phyloP scores from a whole-genome alignment of 2,329 filamentous ascomycete genomes.

The Chaetothyriales sp. region DNA sequence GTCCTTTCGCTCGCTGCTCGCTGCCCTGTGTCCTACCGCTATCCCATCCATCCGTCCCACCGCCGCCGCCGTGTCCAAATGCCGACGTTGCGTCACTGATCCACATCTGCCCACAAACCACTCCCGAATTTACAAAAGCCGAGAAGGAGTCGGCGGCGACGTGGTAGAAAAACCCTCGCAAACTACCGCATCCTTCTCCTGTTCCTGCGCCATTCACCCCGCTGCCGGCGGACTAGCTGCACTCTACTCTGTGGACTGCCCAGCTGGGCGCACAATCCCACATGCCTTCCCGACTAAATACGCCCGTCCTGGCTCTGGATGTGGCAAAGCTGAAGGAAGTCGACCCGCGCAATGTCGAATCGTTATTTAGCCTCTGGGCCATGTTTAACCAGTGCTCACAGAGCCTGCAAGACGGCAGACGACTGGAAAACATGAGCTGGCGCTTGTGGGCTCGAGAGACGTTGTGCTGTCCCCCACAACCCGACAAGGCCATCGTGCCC shows the following conservation, averaged over 20 bases:
- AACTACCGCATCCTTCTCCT: not conserved
- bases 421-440: slow-evolving; percentile 93
- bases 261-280: slow-evolving; percentile 9
- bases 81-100: not conserved
- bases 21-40: slow-evolving; percentile 2
- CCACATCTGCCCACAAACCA: not conserved
- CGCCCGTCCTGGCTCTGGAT: slow-evolving; percentile 81
- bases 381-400: slow-evolving; percentile 91
- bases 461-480: slow-evolving; percentile 62
- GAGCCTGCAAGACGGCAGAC: slow-evolving; percentile 79
- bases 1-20: slow-evolving; percentile 7
- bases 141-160: not conserved
- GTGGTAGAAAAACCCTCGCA: not conserved
- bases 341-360: slow-evolving; percentile 81
- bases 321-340: slow-evolving; percentile 85
- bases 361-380: slow-evolving; percentile 93
- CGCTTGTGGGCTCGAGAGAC: slow-evolving; percentile 87
- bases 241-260: not conserved
- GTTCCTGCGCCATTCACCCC: not conserved
- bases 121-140: not conserved
- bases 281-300: slow-evolving; percentile 75
- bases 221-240: not conserved
- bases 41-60: not conserved
- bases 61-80: not conserved
- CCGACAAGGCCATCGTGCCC: slow-evolving; percentile 36